These are phyloP conservation scores for Bassia scoparia DNA, from an alignment of 148 eudicot species.

Conservation along the genomic window DNA sequence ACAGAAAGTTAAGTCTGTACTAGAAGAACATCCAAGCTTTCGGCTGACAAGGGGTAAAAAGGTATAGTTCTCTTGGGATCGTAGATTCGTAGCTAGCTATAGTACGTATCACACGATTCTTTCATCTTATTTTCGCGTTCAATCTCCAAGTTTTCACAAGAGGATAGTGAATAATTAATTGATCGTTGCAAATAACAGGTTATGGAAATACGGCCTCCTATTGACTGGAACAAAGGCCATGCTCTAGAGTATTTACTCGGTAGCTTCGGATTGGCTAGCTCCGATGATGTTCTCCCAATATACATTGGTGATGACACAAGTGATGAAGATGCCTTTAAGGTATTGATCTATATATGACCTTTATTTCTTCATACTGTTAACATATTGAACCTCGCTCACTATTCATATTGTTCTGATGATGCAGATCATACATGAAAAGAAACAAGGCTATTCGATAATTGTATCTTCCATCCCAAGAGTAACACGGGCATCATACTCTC, in stretches of 20 bases:
- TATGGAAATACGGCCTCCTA: slow-evolving; percentile 57
- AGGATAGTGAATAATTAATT: background rate
- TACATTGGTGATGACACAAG: slow-evolving; percentile 71
- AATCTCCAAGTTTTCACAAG: too few species aligned
- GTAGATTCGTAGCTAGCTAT: too few species aligned
- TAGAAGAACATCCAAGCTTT: slow-evolving; percentile 40
- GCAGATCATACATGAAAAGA: slow-evolving; percentile 41
- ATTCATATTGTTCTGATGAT: background rate
- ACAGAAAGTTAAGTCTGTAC: slow-evolving; percentile 29
- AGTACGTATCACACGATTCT: too few species aligned
- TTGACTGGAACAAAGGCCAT: slow-evolving; percentile 67
- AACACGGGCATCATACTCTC: slow-evolving; percentile 44
- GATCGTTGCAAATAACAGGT: slow-evolving; percentile 35
- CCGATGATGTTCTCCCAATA: slow-evolving; percentile 50
- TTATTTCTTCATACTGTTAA: background rate
- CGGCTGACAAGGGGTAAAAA: slow-evolving; percentile 49
- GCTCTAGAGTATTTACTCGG: slow-evolving; percentile 58
- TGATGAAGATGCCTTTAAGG: slow-evolving; percentile 80
- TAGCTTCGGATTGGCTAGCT: slow-evolving; percentile 37
- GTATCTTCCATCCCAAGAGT: slow-evolving; percentile 49
- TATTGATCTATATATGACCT: slow-evolving; percentile 2
- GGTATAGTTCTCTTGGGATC: too few species aligned
- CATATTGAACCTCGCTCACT: background rate
- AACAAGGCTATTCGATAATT: slow-evolving; percentile 46
- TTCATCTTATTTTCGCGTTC: too few species aligned